These are phyloP conservation scores for Vitis rotundifolia DNA, from an alignment of 164 flowering plant genomes.

Conservation along the genomic window DNA sequence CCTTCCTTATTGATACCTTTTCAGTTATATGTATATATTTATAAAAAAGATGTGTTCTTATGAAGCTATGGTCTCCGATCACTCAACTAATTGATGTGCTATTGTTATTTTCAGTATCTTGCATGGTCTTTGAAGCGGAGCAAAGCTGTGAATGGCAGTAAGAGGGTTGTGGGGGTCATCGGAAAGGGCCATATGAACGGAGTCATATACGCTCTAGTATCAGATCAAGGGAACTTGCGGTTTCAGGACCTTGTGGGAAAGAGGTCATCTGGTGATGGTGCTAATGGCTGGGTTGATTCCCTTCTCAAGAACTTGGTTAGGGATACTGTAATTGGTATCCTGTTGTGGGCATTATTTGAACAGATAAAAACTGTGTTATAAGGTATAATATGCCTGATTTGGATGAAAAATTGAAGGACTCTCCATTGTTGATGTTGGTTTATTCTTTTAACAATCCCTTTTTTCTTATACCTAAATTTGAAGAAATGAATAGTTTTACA, in stretches of 20 bases:
- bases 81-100: not conserved
- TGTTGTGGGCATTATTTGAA: constrained; percentile 69
- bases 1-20: not conserved
- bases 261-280: constrained; percentile 24
- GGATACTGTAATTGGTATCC: constrained; percentile 66
- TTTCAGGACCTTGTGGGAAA: constrained; percentile 75
- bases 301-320: constrained; percentile 58
- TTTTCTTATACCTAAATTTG: too few species aligned
- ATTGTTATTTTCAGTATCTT: constrained; percentile 57
- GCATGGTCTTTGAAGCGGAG: constrained; percentile 95
- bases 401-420: too few species aligned
- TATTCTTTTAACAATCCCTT: too few species aligned
- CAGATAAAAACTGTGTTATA: constrained; percentile 29
- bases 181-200: constrained; percentile 97
- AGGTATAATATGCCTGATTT: not conserved
- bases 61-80: too few species aligned
- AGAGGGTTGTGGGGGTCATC: constrained; percentile 84
- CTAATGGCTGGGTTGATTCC: constrained; percentile 41
- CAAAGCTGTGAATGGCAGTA: constrained; percentile 80
- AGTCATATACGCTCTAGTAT: constrained; percentile 76
- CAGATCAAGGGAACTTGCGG: constrained; percentile 79
- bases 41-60: too few species aligned
- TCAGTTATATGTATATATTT: too few species aligned
- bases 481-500: not conserved
- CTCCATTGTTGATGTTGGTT: too few species aligned